A percentile compares a stretch with the other conserved stretches of the same genome.
Conservation (phyloP, 495 filamentous ascomycete genomes). For the Sabuloglossum arenarium region DNA sequence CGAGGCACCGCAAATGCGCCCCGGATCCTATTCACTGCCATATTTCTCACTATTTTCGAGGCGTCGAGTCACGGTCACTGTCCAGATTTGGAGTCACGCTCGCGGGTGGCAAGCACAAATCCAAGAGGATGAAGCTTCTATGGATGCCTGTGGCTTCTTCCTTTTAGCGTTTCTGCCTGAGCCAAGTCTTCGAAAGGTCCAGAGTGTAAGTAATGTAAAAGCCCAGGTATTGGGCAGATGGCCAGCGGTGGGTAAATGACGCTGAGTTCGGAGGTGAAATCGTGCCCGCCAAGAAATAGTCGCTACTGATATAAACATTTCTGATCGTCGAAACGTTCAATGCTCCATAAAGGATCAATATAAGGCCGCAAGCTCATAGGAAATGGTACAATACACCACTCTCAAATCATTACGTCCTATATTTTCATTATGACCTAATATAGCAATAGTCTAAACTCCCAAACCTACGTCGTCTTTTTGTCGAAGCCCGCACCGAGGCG, state of each 20-base stretch:
- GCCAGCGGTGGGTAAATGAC: not conserved
- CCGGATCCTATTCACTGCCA: constrained; percentile 92
- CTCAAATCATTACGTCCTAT: not conserved
- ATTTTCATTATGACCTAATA: not conserved
- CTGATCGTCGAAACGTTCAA: not conserved
- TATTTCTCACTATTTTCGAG: constrained; percentile 14
- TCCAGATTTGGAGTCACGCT: not conserved
- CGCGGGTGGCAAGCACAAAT: not conserved
- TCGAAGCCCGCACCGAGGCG: constrained; percentile 79
- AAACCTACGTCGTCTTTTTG: constrained; percentile 88
- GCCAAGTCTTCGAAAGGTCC: not conserved
- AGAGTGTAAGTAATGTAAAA: not conserved
- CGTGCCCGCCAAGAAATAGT: not conserved
- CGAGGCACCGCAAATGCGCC: constrained; percentile 79
- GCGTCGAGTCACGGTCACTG: not conserved
- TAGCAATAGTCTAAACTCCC: constrained; percentile 40
- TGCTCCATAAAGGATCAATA: not conserved
- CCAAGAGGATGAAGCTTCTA: not conserved
- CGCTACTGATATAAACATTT: not conserved
- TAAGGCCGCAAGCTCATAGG: not conserved
- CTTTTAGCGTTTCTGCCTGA: not conserved
- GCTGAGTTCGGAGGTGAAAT: not conserved
- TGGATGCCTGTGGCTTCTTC: not conserved
- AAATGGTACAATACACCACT: constrained; percentile 8
- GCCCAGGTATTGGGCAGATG: not conserved